Percentiles rank a stretch among this genome's conserved stretches.
Conservation (phyloP, 1,284 basidiomycete genomes). For the Omphalotus olearius region DNA sequence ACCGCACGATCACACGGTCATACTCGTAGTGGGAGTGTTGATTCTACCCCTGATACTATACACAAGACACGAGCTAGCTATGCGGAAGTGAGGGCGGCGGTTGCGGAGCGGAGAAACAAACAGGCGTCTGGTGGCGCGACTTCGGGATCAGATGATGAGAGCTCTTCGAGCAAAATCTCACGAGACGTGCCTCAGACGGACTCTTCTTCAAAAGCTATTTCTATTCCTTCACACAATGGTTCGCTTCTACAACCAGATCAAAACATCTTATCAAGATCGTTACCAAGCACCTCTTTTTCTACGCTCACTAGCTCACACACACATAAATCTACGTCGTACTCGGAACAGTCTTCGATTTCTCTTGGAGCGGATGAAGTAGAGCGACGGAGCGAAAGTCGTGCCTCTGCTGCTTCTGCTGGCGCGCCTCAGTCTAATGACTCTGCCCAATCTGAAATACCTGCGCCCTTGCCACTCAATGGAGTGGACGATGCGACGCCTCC, state of each 20-base stretch:
- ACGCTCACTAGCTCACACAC: background rate
- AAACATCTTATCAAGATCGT: background rate
- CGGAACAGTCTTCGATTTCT: background rate
- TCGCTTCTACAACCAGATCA: background rate
- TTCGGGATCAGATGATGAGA: background rate
- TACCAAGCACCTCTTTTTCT: background rate
- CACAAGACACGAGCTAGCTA: conserved; percentile 53
- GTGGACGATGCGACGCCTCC: background rate
- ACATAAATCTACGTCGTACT: background rate
- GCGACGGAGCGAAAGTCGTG: background rate
- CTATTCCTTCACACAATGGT: conserved; percentile 4
- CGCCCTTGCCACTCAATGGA: background rate
- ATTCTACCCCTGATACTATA: conserved; percentile 19
- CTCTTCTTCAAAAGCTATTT: conserved; percentile 15
- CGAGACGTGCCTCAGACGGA: conserved; percentile 10
- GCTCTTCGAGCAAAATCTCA: background rate
- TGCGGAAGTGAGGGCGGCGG: conserved; percentile 68
- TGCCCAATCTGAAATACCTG: background rate
- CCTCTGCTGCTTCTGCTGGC: background rate
- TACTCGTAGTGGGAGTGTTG: conserved; percentile 25
- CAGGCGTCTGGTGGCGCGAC: conserved; percentile 29
- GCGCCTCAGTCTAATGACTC: background rate
- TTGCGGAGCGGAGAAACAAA: conserved; percentile 54
- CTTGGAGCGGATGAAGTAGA: background rate
- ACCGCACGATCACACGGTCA: conserved; percentile 29